phyloP scores from a whole-genome alignment of 2,329 filamentous ascomycete species.

The Didymella segeticola region DNA sequence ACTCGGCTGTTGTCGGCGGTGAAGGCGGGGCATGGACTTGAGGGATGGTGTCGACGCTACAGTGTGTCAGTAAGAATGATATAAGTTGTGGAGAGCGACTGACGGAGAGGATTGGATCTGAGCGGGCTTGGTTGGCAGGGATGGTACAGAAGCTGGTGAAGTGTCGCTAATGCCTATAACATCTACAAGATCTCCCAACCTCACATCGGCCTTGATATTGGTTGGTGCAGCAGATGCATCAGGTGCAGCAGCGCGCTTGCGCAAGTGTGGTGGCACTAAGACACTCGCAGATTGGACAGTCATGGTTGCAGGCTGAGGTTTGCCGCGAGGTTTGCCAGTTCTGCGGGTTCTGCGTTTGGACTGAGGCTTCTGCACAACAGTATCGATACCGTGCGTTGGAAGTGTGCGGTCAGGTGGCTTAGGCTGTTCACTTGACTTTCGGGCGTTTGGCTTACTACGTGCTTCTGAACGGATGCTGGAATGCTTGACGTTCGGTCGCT shows the following conservation, averaged over 20 bases:
- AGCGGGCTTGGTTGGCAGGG: conserved; percentile 2
- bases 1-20: conserved; percentile 10
- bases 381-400: background rate
- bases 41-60: background rate
- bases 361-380: background rate
- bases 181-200: background rate
- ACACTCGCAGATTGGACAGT: background rate
- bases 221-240: too few relatives aligned
- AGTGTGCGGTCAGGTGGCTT: conserved; percentile 3
- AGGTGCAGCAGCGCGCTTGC: conserved; percentile 15
- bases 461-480: background rate
- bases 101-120: background rate
- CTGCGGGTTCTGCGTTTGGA: background rate
- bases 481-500: conserved; percentile 9
- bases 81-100: background rate
- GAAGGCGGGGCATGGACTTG: background rate
- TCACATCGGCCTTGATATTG: conserved; percentile 17
- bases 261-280: conserved; percentile 37
- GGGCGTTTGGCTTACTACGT: conserved; percentile 9
- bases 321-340: background rate
- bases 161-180: conserved; percentile 1
- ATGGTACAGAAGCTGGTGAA: conserved; percentile 12
- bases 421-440: background rate
- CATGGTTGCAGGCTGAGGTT: conserved; percentile 6
- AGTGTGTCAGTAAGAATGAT: background rate